Evolutionary conservation across 2,329 filamentous ascomycete genomes (phyloP), one percentile per base, ranked within the genome.

Genomic region (Fusarium devonianum): DNA sequence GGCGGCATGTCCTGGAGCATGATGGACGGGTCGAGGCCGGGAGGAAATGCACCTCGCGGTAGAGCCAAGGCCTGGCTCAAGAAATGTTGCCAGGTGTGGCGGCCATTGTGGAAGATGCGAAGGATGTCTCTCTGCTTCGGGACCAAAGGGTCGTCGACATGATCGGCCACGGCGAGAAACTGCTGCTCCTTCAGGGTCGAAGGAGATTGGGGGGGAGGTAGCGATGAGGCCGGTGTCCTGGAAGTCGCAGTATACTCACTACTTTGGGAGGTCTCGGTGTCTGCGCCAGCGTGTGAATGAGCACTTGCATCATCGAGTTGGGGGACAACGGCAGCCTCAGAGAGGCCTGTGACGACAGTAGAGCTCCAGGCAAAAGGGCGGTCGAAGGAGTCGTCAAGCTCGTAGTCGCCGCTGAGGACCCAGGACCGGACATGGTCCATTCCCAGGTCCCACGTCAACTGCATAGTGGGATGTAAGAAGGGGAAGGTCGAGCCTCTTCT

Each of bases 361-460:
- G 63, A 65, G 41, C 60, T 64, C 62, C 62, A 65, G 34, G 30
- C 34, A 35, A 50, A 44, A 4, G 62, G 60, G 41, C 62, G 55
- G 5, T 64, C 48, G 28, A 63, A 65, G 34, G 53, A 50, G 37
- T 47, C 41, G 14, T 54, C 47, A 26, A 49, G 30, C 28, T 62
- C 56, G 33, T 61, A 62, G 34, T 61, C 60, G 26, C 62, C 62
- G 7, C 32, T 42, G 14, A 65, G 52, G 53, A 65, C 62, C 63
- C 63, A 65, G 52, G 63, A 61, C 60, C 58, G 60, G 51, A 65
- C 62, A 52, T 65, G 63, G 56, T 62, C 63, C 58, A 65, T 59
- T 40, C 44, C 60, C 35, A 59, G 56, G 56, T 65, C 62, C 63
- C 63, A 65, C n/a, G 56, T 61, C 49, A 64, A 49, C 53, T 65